Evolutionary conservation across 345 rosid species (phyloP).

Genomic region (Aurinia saxatilis): DNA sequence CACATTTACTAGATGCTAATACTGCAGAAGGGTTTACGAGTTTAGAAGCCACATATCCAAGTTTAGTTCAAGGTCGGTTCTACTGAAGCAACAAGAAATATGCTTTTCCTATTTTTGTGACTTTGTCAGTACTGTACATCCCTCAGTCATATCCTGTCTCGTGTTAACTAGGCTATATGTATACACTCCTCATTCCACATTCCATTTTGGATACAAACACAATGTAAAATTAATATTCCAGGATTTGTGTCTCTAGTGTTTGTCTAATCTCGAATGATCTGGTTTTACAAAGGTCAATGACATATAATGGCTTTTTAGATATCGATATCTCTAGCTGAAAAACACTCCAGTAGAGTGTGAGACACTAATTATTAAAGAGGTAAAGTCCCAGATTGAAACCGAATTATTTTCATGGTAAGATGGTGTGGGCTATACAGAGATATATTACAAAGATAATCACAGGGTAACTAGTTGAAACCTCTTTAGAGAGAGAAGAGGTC

Average conservation of each 20-base stretch:
- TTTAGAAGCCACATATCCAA: no score
- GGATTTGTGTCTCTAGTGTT: neutral
- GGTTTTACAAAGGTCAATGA: neutral
- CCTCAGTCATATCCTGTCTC: no score
- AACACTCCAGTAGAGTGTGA: neutral
- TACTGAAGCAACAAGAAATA: no score
- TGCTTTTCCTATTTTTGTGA: no score
- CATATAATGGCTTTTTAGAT: no score
- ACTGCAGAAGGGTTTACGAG: neutral
- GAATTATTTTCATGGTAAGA: slow-evolving; percentile 3
- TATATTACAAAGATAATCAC: slow-evolving; percentile 16
- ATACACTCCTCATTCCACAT: no score
- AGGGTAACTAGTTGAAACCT: slow-evolving; percentile 23
- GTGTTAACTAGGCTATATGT: no score
- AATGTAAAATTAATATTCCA: no score
- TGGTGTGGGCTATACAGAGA: slow-evolving; percentile 31
- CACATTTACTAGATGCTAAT: no score
- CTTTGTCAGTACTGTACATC: no score
- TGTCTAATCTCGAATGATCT: neutral
- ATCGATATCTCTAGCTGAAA: neutral
- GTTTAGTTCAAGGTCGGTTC: no score
- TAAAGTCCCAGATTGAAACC: neutral
- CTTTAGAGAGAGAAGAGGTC: slow-evolving; percentile 38
- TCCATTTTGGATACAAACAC: no score
- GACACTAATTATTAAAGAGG: neutral